Base-by-base conservation (phyloP, 2,329 filamentous ascomycete species). In the Coccinonectria pachysandricola region DNA sequence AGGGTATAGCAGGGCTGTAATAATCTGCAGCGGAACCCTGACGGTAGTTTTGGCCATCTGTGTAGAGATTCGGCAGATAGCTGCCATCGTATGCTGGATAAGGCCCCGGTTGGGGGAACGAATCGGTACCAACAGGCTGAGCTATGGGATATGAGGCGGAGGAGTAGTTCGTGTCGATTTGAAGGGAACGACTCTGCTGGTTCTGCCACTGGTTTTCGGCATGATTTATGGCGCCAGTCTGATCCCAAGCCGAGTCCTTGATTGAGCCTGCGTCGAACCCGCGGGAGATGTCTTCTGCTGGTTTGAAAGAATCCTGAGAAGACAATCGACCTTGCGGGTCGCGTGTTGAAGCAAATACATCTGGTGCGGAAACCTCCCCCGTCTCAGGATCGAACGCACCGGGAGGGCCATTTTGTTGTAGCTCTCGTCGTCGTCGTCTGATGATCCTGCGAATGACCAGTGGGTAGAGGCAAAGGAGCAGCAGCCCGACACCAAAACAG, bases 1-100 rank as follows among this genome's bases (percentile, higher is more conserved):
- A 57, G 3, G 57, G 56, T 22, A 61, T 51, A 3, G 52, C 52
- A 8, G 53, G 49, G 24, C 54, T 57, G 37, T 61, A 61, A 32
- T 61, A 61, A 31, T 60, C 56, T 21, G 55, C 54, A 27, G 48
- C 61, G 19, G 47, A 52, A 19, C 52, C 55, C 28, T 40, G 47
- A 21, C 54, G 52, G 19, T 45, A 48, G 15, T 49, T 42, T 12
- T 50, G 46, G 15, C 48, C 43, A 28, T 49, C 41, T 4, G 29
- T 35, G 7, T 45, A 37, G n/a, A 40, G 35, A 21, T 43, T 40
- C 10, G 48, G 48, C 40, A 48, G 43, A 27, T 45, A 46, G 13
- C 49, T 43, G 16, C 37, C 39, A 12, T 36, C 28, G 23, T 39
- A 44, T n/a, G 30, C 25, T 10, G 43, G 37, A 17, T 41, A 46